Evolutionary conservation across 1,284 basidiomycete genomes (phyloP).

Genomic region (Tremellales sp.): DNA sequence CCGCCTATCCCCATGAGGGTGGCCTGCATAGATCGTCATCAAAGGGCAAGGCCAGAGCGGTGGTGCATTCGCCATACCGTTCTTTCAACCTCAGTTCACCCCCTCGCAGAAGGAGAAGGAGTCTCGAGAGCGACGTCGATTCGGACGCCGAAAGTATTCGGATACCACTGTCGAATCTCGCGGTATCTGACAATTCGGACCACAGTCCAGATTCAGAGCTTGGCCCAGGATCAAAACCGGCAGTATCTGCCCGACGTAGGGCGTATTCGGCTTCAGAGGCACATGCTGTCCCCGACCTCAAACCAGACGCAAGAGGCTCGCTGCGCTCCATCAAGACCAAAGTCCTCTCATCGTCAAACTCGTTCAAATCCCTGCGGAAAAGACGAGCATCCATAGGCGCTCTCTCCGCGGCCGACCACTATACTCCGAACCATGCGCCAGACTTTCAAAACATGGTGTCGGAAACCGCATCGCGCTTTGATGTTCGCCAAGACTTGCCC

Average conservation of each 20-base stretch:
- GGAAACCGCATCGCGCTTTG: conserved; percentile 21
- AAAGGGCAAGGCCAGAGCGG: conserved; percentile 19
- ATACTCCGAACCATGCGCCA: conserved; percentile 5
- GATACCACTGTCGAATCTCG: too few species aligned
- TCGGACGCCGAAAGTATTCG: too few species aligned
- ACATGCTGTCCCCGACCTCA: neutral
- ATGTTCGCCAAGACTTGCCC: conserved; percentile 12
- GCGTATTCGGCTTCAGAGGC: conserved; percentile 2
- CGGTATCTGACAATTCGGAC: too few species aligned
- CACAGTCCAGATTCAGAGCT: too few species aligned
- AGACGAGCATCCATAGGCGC: conserved; percentile 22
- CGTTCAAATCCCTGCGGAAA: too few species aligned
- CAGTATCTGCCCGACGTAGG: conserved; percentile 2
- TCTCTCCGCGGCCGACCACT: conserved; percentile 6
- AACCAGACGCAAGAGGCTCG: conserved; percentile 4
- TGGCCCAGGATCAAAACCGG: too few species aligned
- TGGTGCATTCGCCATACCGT: conserved; percentile 7
- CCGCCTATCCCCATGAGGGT: conserved; percentile 27
- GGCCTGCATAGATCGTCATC: conserved; percentile 6
- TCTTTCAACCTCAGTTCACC: conserved; percentile 17
- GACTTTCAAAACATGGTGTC: conserved; percentile 23
- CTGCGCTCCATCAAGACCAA: too few species aligned
- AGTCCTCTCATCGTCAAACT: too few species aligned
- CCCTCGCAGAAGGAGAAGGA: conserved; percentile 3
- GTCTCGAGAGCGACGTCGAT: conserved; percentile 6